Percentiles rank a stretch among this genome's conserved stretches.
Conservation (phyloP, 805 yeast species). For the Yarrowia sp. region DNA sequence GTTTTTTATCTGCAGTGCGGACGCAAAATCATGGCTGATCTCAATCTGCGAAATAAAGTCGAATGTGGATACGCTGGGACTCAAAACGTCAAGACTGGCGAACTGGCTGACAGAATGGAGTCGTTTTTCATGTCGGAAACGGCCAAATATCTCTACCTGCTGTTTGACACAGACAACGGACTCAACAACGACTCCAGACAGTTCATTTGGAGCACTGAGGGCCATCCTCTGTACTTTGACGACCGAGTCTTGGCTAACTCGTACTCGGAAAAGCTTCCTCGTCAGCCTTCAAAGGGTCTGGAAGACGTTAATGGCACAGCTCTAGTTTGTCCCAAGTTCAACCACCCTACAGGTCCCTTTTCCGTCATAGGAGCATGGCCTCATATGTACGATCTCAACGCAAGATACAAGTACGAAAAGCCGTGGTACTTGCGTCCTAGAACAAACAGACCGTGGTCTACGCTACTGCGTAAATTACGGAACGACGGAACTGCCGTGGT, state of each 20-base stretch:
- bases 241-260: slow-evolving; percentile 32
- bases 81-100: slow-evolving; percentile 62
- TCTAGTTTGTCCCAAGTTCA: background rate
- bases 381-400: slow-evolving; percentile 23
- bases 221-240: slow-evolving; percentile 78
- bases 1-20: slow-evolving; percentile 81
- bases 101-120: slow-evolving; percentile 79
- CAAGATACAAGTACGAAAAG: slow-evolving; percentile 5
- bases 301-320: background rate
- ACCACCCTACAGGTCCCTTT: background rate
- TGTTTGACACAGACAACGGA: slow-evolving; percentile 49
- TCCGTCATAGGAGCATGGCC: slow-evolving; percentile 15
- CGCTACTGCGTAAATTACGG: background rate
- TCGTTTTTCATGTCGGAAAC: slow-evolving; percentile 87
- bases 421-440: slow-evolving; percentile 3
- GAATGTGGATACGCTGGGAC: slow-evolving; percentile 80
- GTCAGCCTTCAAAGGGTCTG: background rate
- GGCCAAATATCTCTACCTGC: slow-evolving; percentile 71
- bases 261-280: background rate
- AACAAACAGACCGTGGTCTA: background rate
- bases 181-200: slow-evolving; percentile 43
- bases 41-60: slow-evolving; percentile 51
- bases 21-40: slow-evolving; percentile 54
- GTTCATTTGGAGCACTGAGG: slow-evolving; percentile 73
- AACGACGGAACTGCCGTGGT: slow-evolving; percentile 6